Conservation (phyloP, 768 basidiomycete genomes). For the Udeniomyces megalosporus region DNA sequence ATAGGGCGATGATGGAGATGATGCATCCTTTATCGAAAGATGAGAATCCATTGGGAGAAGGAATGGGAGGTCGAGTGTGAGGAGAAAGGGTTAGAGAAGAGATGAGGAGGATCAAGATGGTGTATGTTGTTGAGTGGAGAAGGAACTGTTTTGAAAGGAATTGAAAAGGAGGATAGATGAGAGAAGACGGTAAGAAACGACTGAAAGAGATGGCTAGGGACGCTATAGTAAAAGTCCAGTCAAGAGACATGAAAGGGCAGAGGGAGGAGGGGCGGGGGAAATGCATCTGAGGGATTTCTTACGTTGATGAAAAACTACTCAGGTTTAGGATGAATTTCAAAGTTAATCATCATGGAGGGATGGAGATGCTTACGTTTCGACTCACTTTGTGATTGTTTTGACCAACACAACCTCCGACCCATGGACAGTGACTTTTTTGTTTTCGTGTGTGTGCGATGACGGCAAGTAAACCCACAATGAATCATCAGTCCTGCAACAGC, state of each 20-base stretch:
- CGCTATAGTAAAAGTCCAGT: neutral
- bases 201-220: neutral
- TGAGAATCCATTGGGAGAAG: no score
- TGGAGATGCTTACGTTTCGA: neutral
- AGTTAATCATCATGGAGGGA: no score
- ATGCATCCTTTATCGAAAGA: neutral
- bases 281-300: no score
- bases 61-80: no score
- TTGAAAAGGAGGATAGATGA: neutral
- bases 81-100: neutral
- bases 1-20: conserved; percentile 7
- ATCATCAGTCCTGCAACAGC: no score
- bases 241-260: neutral
- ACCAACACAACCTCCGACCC: conserved; percentile 2
- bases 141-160: neutral
- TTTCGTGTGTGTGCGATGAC: neutral
- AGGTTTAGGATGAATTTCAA: neutral
- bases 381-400: conserved; percentile 6
- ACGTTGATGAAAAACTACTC: no score
- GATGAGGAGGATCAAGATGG: conserved; percentile 5
- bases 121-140: conserved; percentile 4
- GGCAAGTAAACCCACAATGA: no score
- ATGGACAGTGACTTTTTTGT: neutral
- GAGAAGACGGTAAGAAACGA: no score
- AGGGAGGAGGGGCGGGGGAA: neutral